These are phyloP conservation scores for Vachellia pachyceras DNA, from an alignment of 306 rosid species.

Conservation along the genomic window DNA sequence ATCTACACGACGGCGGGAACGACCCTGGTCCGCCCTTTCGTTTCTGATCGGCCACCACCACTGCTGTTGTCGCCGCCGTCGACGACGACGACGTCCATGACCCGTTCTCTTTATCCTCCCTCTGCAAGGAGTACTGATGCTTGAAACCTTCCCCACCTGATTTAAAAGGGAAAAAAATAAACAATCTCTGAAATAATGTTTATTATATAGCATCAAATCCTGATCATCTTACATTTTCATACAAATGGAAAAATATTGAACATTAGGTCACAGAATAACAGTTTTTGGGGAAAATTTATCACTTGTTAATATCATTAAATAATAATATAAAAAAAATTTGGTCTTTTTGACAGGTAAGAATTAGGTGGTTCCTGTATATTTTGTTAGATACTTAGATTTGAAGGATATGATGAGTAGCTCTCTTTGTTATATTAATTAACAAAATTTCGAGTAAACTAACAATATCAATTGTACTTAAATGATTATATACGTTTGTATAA, in stretches of 20 bases:
- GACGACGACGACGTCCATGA: neutral
- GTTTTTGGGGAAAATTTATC: neutral
- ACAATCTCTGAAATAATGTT: neutral
- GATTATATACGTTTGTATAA: neutral
- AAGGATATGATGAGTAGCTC: too few relatives aligned
- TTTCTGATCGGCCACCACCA: slow-evolving; percentile 42
- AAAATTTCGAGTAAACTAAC: neutral
- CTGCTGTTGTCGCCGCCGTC: neutral
- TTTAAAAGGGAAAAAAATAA: too few relatives aligned
- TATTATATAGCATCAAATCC: too few relatives aligned
- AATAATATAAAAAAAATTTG: too few relatives aligned
- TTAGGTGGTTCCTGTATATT: neutral
- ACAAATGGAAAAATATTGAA: neutral
- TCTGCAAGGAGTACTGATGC: neutral
- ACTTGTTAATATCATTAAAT: too few relatives aligned
- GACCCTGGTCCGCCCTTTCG: slow-evolving; percentile 69
- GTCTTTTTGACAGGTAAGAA: neutral
- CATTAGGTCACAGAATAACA: neutral
- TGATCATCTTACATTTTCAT: neutral
- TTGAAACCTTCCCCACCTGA: slow-evolving; percentile 40
- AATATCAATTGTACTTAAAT: too few relatives aligned
- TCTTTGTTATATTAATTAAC: too few relatives aligned
- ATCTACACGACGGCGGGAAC: slow-evolving; percentile 79
- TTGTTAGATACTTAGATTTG: neutral
- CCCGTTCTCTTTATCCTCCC: slow-evolving; percentile 27